Evolutionary conservation across 306 rosid genomes (phyloP).

Genomic region (Comarum palustre): DNA sequence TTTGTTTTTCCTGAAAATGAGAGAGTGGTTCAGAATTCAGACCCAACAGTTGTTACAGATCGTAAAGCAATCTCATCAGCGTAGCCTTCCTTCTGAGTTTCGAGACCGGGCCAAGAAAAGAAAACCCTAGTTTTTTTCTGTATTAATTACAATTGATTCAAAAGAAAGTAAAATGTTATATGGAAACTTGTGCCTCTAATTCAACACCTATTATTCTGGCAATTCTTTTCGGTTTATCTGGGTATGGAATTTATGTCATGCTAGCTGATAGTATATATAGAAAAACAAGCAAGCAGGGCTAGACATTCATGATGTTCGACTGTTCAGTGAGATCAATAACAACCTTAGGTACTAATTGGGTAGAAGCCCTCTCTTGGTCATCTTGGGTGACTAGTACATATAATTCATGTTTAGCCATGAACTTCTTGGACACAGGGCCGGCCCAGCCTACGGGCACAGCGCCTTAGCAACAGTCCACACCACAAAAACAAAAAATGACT

Average conservation of each 20-base stretch:
- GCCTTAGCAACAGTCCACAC: no score
- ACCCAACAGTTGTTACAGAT: neutral
- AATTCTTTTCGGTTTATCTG: neutral
- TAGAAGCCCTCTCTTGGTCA: no score
- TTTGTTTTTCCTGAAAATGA: neutral
- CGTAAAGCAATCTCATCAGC: neutral
- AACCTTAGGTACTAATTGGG: no score
- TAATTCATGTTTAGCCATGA: no score
- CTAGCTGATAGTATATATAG: neutral
- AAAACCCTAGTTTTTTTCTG: neutral
- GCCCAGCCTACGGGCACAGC: no score
- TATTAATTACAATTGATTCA: no score
- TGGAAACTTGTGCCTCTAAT: neutral
- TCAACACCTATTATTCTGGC: neutral
- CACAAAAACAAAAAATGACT: no score
- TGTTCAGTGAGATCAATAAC: neutral
- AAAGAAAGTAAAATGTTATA: neutral
- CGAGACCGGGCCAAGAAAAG: neutral
- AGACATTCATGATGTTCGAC: neutral
- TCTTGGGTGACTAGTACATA: no score
- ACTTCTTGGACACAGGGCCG: no score
- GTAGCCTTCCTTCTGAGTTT: neutral
- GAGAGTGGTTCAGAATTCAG: neutral
- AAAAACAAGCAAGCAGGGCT: neutral
- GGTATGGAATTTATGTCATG: neutral